These are phyloP conservation scores for Paecilomyces sp. DNA, from an alignment of 2,329 filamentous ascomycete genomes.

Conservation along the genomic window DNA sequence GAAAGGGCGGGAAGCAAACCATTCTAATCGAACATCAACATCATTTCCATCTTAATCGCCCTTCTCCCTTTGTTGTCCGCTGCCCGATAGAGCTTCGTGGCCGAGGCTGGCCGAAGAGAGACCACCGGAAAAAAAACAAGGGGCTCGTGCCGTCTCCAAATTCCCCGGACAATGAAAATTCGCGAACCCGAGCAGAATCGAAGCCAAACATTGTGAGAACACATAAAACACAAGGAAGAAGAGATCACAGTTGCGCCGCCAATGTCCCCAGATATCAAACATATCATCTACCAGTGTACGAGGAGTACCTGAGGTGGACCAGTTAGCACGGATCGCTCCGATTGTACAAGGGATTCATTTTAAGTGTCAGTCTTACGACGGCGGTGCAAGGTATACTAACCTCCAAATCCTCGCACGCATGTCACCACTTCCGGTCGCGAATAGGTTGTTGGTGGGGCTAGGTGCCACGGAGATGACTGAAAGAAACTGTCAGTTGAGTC, in stretches of 20 bases:
- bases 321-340: background rate
- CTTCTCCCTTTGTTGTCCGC: background rate
- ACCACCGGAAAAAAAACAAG: background rate
- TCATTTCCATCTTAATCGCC: background rate
- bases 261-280: conserved; percentile 18
- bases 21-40: background rate
- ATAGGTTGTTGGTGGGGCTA: conserved; percentile 78
- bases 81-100: background rate
- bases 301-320: conserved; percentile 26
- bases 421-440: conserved; percentile 94
- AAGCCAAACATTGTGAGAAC: conserved; percentile 10
- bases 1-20: background rate
- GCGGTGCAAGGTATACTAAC: conserved; percentile 33
- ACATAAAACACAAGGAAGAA: conserved; percentile 6
- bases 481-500: conserved; percentile 12
- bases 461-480: conserved; percentile 92
- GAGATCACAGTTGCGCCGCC: conserved; percentile 28
- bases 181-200: conserved; percentile 1
- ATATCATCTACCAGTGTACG: conserved; percentile 31
- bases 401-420: conserved; percentile 98
- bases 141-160: background rate
- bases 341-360: background rate
- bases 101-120: background rate
- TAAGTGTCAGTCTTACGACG: background rate
- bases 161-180: background rate